phyloP scores from a whole-genome alignment of 164 flowering plant species.

The Chloranthus sessilifolius region DNA sequence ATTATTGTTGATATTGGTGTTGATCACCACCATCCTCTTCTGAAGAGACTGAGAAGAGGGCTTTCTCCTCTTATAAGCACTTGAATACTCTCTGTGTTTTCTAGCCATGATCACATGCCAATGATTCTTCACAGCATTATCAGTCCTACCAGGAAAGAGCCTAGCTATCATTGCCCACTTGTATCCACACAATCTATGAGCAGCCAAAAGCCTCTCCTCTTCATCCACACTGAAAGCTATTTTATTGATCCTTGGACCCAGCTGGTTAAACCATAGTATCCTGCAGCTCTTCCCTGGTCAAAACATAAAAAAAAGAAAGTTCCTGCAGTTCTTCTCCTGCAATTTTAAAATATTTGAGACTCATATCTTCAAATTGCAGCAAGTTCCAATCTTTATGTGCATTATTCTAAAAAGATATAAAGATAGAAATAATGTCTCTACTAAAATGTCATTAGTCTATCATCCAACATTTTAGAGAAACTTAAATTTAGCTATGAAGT shows the following conservation, averaged over 20 bases:
- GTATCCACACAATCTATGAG: conserved; percentile 57
- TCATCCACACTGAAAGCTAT: conserved; percentile 67
- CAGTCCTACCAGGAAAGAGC: conserved; percentile 75
- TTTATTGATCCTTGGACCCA: conserved; percentile 72
- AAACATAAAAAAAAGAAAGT: neutral
- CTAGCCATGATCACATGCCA: conserved; percentile 86
- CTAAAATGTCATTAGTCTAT: too few relatives aligned
- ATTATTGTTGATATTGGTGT: conserved; percentile 17
- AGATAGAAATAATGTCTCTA: too few relatives aligned
- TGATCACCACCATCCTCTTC: neutral
- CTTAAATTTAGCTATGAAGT: too few relatives aligned
- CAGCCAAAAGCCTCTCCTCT: conserved; percentile 60
- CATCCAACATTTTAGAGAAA: too few relatives aligned
- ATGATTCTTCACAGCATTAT: conserved; percentile 81
- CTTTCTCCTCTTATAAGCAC: conserved; percentile 37
- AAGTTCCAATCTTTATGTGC: too few relatives aligned
- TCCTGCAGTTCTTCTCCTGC: too few relatives aligned
- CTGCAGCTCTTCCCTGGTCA: conserved; percentile 74
- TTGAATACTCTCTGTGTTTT: conserved; percentile 44
- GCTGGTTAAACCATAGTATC: conserved; percentile 80
- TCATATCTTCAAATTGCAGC: too few relatives aligned
- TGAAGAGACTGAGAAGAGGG: conserved; percentile 17
- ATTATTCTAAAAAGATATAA: too few relatives aligned
- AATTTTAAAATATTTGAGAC: too few relatives aligned
- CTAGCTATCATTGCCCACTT: conserved; percentile 81